Conservation (phyloP, 768 basidiomycete species). For the Trametes cubensis region DNA sequence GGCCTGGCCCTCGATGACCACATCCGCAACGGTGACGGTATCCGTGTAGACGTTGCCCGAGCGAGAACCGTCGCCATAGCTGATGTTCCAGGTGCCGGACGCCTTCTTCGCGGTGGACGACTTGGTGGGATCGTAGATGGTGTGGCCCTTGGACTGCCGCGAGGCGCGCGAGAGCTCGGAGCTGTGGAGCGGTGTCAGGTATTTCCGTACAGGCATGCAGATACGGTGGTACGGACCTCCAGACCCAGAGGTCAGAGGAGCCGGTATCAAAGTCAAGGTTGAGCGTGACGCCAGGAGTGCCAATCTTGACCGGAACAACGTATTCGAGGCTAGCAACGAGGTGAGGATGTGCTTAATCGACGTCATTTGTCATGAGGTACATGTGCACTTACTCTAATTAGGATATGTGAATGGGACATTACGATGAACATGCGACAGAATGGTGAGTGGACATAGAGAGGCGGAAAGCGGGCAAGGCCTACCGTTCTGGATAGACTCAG, state of each 20-base stretch:
- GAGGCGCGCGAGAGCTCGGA: constrained; percentile 31
- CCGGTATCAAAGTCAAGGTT: constrained; percentile 40
- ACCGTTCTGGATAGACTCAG: constrained; percentile 36
- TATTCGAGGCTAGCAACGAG: constrained; percentile 38
- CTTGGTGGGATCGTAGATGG: constrained; percentile 33
- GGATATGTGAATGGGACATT: not conserved
- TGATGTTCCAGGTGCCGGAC: constrained; percentile 38
- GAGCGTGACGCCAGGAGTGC: constrained; percentile 42
- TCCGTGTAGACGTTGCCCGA: constrained; percentile 43
- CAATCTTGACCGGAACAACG: constrained; percentile 42
- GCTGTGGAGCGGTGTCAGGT: constrained; percentile 6
- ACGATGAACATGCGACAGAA: not conserved
- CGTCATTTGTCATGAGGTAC: not conserved
- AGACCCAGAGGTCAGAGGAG: constrained; percentile 39
- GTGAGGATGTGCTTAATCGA: not conserved
- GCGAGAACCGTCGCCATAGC: constrained; percentile 45
- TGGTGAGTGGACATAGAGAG: constrained; percentile 1
- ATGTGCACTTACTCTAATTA: constrained; percentile 23
- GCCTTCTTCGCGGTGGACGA: constrained; percentile 36
- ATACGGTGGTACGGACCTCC: constrained; percentile 21
- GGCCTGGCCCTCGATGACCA: constrained; percentile 39
- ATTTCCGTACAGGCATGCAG: not conserved
- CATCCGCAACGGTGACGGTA: constrained; percentile 40
- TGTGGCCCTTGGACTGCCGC: constrained; percentile 30
- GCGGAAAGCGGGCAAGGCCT: not conserved